Evolutionary conservation across 2,329 filamentous ascomycete species (phyloP).

Genomic region (Curvularia sp.): DNA sequence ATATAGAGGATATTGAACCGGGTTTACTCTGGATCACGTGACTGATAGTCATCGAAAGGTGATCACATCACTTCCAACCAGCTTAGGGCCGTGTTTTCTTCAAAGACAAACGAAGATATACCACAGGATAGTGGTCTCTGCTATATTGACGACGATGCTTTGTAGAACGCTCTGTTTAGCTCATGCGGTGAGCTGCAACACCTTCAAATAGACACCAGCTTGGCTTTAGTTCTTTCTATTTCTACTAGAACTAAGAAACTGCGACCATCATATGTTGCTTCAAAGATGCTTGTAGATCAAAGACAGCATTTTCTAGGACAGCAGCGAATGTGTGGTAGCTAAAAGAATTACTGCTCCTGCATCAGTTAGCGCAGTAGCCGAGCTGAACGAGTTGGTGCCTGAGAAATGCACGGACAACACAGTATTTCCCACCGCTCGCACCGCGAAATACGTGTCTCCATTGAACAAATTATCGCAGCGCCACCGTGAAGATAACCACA

Average conservation of each 20-base stretch:
- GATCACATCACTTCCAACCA: neutral
- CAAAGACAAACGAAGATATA: neutral
- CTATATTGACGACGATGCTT: no score
- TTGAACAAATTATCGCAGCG: neutral
- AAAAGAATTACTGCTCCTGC: neutral
- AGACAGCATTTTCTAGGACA: neutral
- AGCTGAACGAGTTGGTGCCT: neutral
- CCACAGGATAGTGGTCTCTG: neutral
- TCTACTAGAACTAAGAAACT: neutral
- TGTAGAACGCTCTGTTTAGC: no score
- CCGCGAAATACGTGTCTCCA: constrained; percentile 1
- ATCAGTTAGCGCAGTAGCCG: constrained; percentile 1
- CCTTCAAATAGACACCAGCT: neutral
- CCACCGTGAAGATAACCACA: neutral
- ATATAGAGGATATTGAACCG: no score
- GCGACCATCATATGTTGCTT: neutral
- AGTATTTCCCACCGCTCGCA: neutral
- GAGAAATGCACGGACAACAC: neutral
- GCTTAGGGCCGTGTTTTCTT: neutral
- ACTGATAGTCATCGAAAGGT: neutral
- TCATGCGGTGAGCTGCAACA: neutral
- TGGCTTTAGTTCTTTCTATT: neutral
- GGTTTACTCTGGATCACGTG: neutral
- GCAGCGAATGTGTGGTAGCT: neutral
- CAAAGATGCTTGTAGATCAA: neutral